Base-by-base conservation (phyloP, 202 grass and related monocot species). In the Bolboschoenoplectus hybrid region DNA sequence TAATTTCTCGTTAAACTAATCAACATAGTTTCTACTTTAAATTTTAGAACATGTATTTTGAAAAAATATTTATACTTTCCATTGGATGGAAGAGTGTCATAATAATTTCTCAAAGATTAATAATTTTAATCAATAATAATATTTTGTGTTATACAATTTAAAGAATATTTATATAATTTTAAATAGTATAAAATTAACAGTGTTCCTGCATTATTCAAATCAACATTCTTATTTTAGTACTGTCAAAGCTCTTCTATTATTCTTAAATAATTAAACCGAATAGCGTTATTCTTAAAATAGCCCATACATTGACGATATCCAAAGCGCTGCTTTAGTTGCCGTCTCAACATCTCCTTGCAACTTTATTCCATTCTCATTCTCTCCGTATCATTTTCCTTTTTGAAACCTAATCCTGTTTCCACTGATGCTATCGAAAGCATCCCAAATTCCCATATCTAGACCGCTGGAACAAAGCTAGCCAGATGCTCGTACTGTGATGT, bases 281-380 rank as follows among this genome's bases (percentile, higher is more conserved):
- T 51, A 9, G 49, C 49, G 7, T 0, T 1, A 61, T 61, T 61
- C 17, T 20, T 61, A 56, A 56, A 56, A 1, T 16, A 56, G 53
- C 16, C 53, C 53, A 4, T 26, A 26, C 26, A 26, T 56, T 56
- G 9, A 13, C 11, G 12, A 56, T 56, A 7, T 53, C 51, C 43
- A 2, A 44, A 44, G 5, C 43, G 43, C 43, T 1, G 26, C 43
- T 44, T 44, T 44, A 44, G 43, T 5, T 44, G 43, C 5, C 43
- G 1, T 44, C 0, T 11, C 11, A 26, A 26, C 0, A 26, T 26
- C 26, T 26, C 26, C 26, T 0, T 16, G 12, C 53, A 63, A 63
- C 61, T 63, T 63, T 63, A 63, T 66, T 13, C 63, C 63, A 4
- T 66, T 35, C 61, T 63, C 61, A 66, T 66, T 34, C 63, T 36